Percentiles rank a stretch among this genome's conserved stretches.
Conservation (phyloP, 106 monocot genomes). For the Agapanthus africanus region DNA sequence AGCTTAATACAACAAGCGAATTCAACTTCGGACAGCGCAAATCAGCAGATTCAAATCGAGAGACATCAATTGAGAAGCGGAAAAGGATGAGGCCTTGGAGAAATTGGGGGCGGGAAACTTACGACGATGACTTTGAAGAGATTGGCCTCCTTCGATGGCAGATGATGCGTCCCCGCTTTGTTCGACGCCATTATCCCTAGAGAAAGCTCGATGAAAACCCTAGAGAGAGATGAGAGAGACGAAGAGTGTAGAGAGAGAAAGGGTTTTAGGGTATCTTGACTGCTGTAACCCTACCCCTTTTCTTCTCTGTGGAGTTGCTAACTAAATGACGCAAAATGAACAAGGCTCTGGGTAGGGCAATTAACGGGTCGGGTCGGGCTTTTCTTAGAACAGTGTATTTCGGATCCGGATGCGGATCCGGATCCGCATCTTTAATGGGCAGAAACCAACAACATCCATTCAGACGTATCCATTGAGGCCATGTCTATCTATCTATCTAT, state of each 20-base stretch:
- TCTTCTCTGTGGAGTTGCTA: too few species aligned
- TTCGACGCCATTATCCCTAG: slow-evolving; percentile 12
- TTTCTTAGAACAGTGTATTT: too few species aligned
- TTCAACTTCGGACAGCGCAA: not conserved
- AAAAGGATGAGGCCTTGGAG: not conserved
- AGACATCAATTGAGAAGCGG: not conserved
- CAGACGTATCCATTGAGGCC: too few species aligned
- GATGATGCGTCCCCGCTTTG: slow-evolving; percentile 44
- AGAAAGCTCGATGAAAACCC: not conserved
- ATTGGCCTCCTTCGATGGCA: slow-evolving; percentile 90
- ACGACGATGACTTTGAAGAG: slow-evolving; percentile 99
- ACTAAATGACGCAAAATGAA: too few species aligned
- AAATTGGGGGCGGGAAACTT: slow-evolving; percentile 16
- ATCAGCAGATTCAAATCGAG: not conserved
- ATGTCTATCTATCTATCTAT: too few species aligned
- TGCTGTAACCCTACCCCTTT: slow-evolving; percentile 31
- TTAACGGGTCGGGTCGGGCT: too few species aligned
- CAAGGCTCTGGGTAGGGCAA: too few species aligned
- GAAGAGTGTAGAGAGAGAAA: not conserved
- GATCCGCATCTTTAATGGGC: too few species aligned
- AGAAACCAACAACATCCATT: too few species aligned
- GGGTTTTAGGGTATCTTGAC: slow-evolving; percentile 11
- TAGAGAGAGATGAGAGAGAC: not conserved
- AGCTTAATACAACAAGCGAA: too few species aligned
- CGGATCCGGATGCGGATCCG: too few species aligned